Percentiles rank a stretch among this genome's conserved stretches.
These are phyloP conservation scores for Funneliformis geosporum DNA, from an alignment of 192 early-diverging fungal species.

Conservation along the genomic window DNA sequence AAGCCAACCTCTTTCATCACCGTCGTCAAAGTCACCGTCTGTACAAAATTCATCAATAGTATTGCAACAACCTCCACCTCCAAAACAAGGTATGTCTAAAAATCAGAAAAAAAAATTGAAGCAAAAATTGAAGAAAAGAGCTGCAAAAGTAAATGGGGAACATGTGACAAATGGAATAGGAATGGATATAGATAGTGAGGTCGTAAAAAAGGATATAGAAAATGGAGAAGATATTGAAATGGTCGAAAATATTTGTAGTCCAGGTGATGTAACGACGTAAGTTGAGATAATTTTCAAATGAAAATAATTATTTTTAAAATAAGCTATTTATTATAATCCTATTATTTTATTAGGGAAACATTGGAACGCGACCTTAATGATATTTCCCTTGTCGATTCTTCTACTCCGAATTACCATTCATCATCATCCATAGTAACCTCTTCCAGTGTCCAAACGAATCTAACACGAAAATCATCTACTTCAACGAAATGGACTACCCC, in stretches of 20 bases:
- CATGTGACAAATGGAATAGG: slow-evolving; percentile 21
- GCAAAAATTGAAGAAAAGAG: slow-evolving; percentile 42
- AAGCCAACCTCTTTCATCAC: slow-evolving; percentile 28
- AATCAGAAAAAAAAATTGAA: slow-evolving; percentile 61
- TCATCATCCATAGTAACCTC: slow-evolving; percentile 15
- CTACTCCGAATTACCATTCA: slow-evolving; percentile 22
- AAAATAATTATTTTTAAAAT: neutral
- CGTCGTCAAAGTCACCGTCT: neutral
- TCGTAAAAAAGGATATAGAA: slow-evolving; percentile 8
- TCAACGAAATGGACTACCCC: slow-evolving; percentile 20
- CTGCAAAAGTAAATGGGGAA: slow-evolving; percentile 32
- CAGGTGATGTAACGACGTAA: slow-evolving; percentile 22
- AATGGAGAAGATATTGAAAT: neutral
- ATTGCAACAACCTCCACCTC: slow-evolving; percentile 1
- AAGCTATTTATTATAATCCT: neutral
- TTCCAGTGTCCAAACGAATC: neutral
- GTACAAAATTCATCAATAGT: slow-evolving; percentile 16
- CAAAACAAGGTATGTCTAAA: slow-evolving; percentile 42
- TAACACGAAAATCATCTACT: slow-evolving; percentile 18
- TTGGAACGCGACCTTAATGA: slow-evolving; percentile 69
- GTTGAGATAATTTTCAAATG: neutral
- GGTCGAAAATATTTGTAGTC: neutral
- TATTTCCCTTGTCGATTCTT: slow-evolving; percentile 59
- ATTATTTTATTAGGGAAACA: slow-evolving; percentile 35
- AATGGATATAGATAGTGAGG: slow-evolving; percentile 13